A percentile compares a stretch with the other conserved stretches of the same genome.
Evolutionary conservation across 768 basidiomycete species (phyloP).

Genomic region (Auriscalpium microsporum): DNA sequence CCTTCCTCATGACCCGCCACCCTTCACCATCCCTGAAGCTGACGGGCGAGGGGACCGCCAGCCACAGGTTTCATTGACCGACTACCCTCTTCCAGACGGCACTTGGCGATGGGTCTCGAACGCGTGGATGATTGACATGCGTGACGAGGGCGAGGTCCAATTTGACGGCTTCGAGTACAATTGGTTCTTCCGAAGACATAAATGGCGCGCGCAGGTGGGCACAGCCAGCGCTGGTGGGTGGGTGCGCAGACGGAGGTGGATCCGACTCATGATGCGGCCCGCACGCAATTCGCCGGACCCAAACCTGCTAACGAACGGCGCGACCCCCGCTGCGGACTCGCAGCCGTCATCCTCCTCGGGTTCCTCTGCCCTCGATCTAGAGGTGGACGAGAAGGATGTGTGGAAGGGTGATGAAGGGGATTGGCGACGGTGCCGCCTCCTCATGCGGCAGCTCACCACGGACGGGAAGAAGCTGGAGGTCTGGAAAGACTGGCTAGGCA

Average conservation of each 20-base stretch:
- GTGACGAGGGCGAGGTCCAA: constrained; percentile 67
- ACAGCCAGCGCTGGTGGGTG: constrained; percentile 55
- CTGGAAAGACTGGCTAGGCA: constrained; percentile 64
- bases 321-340: neutral
- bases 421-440: constrained; percentile 47
- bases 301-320: neutral
- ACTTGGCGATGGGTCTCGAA: constrained; percentile 77
- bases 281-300: constrained; percentile 17
- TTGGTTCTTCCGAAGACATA: constrained; percentile 56
- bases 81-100: constrained; percentile 72
- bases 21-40: constrained; percentile 56
- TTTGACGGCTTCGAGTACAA: constrained; percentile 85
- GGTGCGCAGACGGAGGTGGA: constrained; percentile 76
- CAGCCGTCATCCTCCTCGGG: too few relatives aligned
- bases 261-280: constrained; percentile 76
- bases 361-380: neutral
- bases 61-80: constrained; percentile 46
- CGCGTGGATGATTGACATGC: constrained; percentile 87
- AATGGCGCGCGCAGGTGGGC: constrained; percentile 62
- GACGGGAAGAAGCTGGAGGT: constrained; percentile 73
- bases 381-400: constrained; percentile 17
- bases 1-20: constrained; percentile 62
- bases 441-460: constrained; percentile 45
- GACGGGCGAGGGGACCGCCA: constrained; percentile 29
- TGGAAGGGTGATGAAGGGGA: constrained; percentile 55